Base-by-base conservation (phyloP, 495 filamentous ascomycete species). In the Penicillium lividum region DNA sequence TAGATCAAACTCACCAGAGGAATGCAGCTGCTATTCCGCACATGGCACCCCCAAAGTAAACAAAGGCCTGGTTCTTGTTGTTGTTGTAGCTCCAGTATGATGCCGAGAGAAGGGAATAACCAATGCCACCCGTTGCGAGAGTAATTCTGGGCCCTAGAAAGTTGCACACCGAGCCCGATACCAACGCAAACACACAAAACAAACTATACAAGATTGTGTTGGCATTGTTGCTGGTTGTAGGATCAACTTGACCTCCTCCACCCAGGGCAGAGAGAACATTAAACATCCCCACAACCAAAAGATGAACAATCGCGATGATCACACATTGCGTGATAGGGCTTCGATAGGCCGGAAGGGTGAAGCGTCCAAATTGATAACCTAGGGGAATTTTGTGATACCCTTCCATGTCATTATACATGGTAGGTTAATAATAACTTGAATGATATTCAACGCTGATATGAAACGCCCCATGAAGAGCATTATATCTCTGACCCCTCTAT, bases 31-130 rank as follows among this genome's bases (percentile, higher is more conserved):
- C 54, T n/a, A 61, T 34, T 25, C 59, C 59, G 46, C 59, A 61
- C 38, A 53, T 61, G n/a, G 59, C 59, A 40, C 59, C 59, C 3
- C 59, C 59, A 43, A 61, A 61, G 48, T 61, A 61, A 5, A 61
- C 59, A 47, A 61, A 61, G 3, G 46, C 53, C 54, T 57, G 22
- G 27, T 61, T 57, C 13, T 13, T 36, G 13, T 61, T 61, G 45
- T 61, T 30, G 31, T 61, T 61, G 40, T 61, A 61, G 28, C 59
- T 61, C 59, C 59, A 61, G 36, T 51, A 61, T 4, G 59, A 61
- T 0, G 59, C 59, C 3, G 59, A 61, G 4, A 61, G 40, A 22
- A 61, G 45, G 31, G 59, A 61, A 48, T 51, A 61, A 2, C 59
- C 59, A 11, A 61, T 51, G 15, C 59, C 59, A n/a, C 59, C 59